phyloP scores from a whole-genome alignment of 768 basidiomycete species.

The Nidularia sp. region DNA sequence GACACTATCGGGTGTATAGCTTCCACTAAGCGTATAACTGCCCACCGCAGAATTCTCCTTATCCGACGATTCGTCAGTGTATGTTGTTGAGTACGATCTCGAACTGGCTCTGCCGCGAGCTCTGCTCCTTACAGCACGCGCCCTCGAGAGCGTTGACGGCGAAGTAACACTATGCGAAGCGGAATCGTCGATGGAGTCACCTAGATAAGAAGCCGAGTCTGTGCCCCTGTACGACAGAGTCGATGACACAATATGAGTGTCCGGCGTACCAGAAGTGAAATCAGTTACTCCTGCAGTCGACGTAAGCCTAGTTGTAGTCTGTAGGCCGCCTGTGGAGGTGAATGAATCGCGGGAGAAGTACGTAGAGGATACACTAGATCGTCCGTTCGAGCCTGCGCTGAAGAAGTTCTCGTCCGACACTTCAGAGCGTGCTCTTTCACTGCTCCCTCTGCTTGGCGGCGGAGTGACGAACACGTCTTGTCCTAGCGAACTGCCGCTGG shows the following conservation, averaged over 20 bases:
- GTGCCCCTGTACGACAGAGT: slow-evolving; percentile 49
- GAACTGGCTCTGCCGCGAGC: slow-evolving; percentile 33
- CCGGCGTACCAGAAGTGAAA: slow-evolving; percentile 26
- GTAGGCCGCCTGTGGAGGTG: slow-evolving; percentile 15
- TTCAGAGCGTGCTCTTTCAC: slow-evolving; percentile 25
- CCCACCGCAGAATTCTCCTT: slow-evolving; percentile 45
- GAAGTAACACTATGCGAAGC: slow-evolving; percentile 37
- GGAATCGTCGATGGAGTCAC: slow-evolving; percentile 43
- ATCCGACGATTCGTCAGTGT: slow-evolving; percentile 45
- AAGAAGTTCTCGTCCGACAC: slow-evolving; percentile 36
- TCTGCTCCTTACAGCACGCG: slow-evolving; percentile 53
- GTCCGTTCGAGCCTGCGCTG: slow-evolving; percentile 27
- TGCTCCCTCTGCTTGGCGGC: slow-evolving; percentile 31
- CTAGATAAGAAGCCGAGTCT: slow-evolving; percentile 51
- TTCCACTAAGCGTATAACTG: slow-evolving; percentile 5
- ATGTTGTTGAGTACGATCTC: slow-evolving; percentile 36
- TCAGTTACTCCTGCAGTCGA: slow-evolving; percentile 18
- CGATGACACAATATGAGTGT: slow-evolving; percentile 45
- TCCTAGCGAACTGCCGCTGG: slow-evolving; percentile 57
- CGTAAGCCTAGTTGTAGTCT: slow-evolving; percentile 22
- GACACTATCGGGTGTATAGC: slow-evolving; percentile 7
- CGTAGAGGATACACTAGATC: slow-evolving; percentile 29
- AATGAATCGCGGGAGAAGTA: slow-evolving; percentile 27
- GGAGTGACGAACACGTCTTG: slow-evolving; percentile 37
- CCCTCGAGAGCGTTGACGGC: slow-evolving; percentile 53